Conservation (phyloP, 208 protist genomes). For the Leishmania lainsoni region DNA sequence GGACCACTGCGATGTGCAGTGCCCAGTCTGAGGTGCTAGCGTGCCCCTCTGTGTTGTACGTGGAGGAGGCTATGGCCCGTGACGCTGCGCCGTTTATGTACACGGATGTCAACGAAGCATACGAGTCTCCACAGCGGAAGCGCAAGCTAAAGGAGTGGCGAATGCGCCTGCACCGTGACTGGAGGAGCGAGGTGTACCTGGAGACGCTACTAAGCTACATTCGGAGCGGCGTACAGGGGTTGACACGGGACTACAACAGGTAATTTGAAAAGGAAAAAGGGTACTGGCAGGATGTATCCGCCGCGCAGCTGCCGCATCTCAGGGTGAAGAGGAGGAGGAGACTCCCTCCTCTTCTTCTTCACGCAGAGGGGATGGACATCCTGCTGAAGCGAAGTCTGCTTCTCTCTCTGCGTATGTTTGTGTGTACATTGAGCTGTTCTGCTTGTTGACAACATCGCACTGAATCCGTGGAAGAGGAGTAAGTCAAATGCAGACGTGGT, state of each 20-base stretch:
- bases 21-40: conserved; percentile 66
- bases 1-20: conserved; percentile 39
- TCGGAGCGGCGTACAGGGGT: conserved; percentile 20
- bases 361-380: background rate
- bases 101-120: conserved; percentile 38
- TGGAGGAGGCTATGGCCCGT: conserved; percentile 49
- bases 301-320: background rate
- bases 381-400: background rate
- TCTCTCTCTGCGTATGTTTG: background rate
- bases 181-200: conserved; percentile 62
- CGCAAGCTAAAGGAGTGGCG: conserved; percentile 26
- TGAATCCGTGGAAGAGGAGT: background rate
- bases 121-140: conserved; percentile 30
- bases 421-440: background rate
- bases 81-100: conserved; percentile 31
- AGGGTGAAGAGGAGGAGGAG: background rate
- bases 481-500: background rate
- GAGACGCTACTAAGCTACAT: conserved; percentile 49
- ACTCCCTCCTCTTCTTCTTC: background rate
- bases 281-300: background rate
- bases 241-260: conserved; percentile 36
- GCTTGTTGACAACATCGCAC: background rate
- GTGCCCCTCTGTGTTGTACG: conserved; percentile 58
- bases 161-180: conserved; percentile 45
- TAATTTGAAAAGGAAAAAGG: background rate